Evolutionary conservation across 176 grass and related monocot species (phyloP), one percentile per base, ranked within the genome.

Genomic region (Ampelocalamus luodianensis): DNA sequence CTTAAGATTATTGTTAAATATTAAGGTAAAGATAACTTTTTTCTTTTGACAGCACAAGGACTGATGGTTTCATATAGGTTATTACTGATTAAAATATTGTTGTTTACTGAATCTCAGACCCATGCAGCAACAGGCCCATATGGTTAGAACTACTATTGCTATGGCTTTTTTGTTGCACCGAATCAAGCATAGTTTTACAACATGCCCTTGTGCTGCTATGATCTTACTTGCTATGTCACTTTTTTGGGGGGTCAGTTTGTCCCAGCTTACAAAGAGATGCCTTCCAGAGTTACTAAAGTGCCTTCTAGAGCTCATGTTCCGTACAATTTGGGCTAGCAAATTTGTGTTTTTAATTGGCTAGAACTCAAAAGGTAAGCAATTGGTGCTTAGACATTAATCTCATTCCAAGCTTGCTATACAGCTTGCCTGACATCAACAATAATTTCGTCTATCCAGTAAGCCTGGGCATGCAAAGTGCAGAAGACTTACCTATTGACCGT

Each of bases 401-500:
- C 49, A 20, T 43, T 20, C 32, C n/a, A 56, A 54, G 32, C 18
- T 56, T 23, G 23, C 43, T 55, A 53, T 79, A 69, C 23, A 80
- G 49, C 34, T 37, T 71, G 34, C n/a, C 26, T 72, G 67, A 60
- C 39, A 66, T 55, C 22, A 72, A 73, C 62, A 85, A 71, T 62
- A 83, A 60, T 37, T 56, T 67, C 22, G 8, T 39, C n/a, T 64
- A 73, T 10, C 18, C 16, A 17, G 10, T 65, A 75, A 58, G 45
- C 54, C 27, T 39, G 50, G 68, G 43, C 18, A 17, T 68, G 49
- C 54, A 22, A 71, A 56, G 64, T 18, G n/a, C 76, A 56, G 65
- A 49, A n/a, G 65, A 66, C 88, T 60, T 84, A 96, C 93, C 91
- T 2, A 93, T 97, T 54, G 94, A 90, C 20, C 91, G 85, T 77